These are phyloP conservation scores for Tricharina praecox DNA, from an alignment of 495 filamentous ascomycete species.

Conservation along the genomic window DNA sequence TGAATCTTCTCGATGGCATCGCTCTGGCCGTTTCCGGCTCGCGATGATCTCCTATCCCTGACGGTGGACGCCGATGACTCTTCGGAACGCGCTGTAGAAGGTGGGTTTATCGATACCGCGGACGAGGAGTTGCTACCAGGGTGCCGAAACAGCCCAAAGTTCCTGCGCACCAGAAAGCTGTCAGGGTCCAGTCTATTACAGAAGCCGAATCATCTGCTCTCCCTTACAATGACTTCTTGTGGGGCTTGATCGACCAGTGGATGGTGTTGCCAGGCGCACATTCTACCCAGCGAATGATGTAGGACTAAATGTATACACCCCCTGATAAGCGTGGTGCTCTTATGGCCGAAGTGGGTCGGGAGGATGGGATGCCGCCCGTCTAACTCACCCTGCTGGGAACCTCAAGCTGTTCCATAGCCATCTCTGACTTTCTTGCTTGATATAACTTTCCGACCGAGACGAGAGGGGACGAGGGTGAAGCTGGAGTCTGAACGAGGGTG, in stretches of 20 bases:
- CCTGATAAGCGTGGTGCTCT: too few relatives aligned
- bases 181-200: too few relatives aligned
- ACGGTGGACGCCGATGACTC: constrained; percentile 28
- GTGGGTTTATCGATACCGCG: constrained; percentile 31
- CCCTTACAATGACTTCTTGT: constrained; percentile 84
- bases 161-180: constrained; percentile 35
- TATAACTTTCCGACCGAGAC: too few relatives aligned
- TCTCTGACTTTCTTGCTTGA: constrained; percentile 7
- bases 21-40: constrained; percentile 26
- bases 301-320: constrained; percentile 73
- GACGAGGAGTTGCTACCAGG: constrained; percentile 43
- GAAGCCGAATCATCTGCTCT: too few relatives aligned
- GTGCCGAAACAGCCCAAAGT: constrained; percentile 95
- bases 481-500: too few relatives aligned
- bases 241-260: constrained; percentile 92
- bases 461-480: too few relatives aligned
- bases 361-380: too few relatives aligned
- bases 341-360: neutral
- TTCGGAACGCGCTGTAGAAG: constrained; percentile 28
- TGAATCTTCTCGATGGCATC: constrained; percentile 58
- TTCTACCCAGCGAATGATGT: constrained; percentile 92
- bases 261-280: constrained; percentile 79
- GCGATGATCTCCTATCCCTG: constrained; percentile 20
- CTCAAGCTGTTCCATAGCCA: constrained; percentile 91
- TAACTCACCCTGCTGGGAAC: constrained; percentile 82